Evolutionary conservation across 352 stramenopile genomes (phyloP).

Genomic region (Phytophthora hibernalis): DNA sequence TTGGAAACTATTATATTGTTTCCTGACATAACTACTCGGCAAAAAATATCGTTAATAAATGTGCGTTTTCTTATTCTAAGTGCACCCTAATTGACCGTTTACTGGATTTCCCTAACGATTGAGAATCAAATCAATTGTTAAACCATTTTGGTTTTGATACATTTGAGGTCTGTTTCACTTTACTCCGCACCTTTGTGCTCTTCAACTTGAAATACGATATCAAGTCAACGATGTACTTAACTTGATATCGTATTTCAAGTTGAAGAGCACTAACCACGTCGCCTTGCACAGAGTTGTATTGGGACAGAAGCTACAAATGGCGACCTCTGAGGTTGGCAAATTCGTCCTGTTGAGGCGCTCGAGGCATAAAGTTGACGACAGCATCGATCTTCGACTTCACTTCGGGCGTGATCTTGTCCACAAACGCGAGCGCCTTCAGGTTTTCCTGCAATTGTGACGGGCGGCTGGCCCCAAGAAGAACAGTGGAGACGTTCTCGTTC

Average conservation of each 20-base stretch:
- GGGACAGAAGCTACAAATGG: constrained; percentile 11
- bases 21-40: too few relatives aligned
- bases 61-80: too few relatives aligned
- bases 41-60: too few relatives aligned
- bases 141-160: background rate
- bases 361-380: constrained; percentile 3
- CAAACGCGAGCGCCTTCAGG: constrained; percentile 1
- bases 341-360: background rate
- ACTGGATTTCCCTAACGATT: background rate
- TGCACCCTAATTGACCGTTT: too few relatives aligned
- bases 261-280: too few relatives aligned
- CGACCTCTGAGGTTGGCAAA: constrained; percentile 3
- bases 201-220: too few relatives aligned
- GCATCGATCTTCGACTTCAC: constrained; percentile 7
- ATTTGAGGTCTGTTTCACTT: too few relatives aligned
- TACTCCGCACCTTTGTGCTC: background rate
- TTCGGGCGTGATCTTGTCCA: constrained; percentile 10
- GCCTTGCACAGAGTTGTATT: too few relatives aligned
- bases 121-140: background rate
- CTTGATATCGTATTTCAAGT: too few relatives aligned
- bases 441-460: constrained; percentile 8
- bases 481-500: constrained; percentile 11
- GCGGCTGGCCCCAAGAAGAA: constrained; percentile 5
- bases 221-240: too few relatives aligned
- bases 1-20: too few relatives aligned